A percentile compares a stretch with the other conserved stretches of the same genome.
These are phyloP conservation scores for Mycogone perniciosa DNA, from an alignment of 2,329 filamentous ascomycete genomes.

Conservation along the genomic window DNA sequence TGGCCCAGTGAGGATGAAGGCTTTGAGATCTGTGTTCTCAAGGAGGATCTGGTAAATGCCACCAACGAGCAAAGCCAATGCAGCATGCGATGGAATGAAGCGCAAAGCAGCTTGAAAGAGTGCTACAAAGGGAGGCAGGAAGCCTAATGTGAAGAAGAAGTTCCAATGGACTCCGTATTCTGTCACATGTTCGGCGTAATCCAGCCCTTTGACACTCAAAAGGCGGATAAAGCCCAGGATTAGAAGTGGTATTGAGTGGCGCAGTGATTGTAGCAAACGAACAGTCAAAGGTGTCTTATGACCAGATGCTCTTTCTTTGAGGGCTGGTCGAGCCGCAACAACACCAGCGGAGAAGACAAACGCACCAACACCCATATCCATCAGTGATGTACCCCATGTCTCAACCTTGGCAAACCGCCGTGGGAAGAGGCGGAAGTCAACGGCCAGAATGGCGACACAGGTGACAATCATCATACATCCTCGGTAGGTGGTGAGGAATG, in stretches of 20 bases:
- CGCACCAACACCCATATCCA: conserved; percentile 95
- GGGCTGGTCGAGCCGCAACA: conserved; percentile 75
- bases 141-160: conserved; percentile 93
- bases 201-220: conserved; percentile 83
- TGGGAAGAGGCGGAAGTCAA: conserved; percentile 91
- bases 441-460: conserved; percentile 87
- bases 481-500: conserved; percentile 87
- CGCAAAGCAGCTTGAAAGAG: conserved; percentile 67
- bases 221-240: conserved; percentile 74
- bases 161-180: conserved; percentile 99
- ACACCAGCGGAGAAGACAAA: conserved; percentile 94
- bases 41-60: conserved; percentile 68
- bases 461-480: conserved; percentile 88
- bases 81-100: conserved; percentile 68
- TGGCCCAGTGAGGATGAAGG: conserved; percentile 75
- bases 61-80: conserved; percentile 63
- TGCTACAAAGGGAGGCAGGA: conserved; percentile 84
- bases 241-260: conserved; percentile 78
- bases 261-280: conserved; percentile 60
- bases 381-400: conserved; percentile 98
- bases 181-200: conserved; percentile 94
- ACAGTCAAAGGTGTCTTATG: conserved; percentile 42
- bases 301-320: conserved; percentile 60
- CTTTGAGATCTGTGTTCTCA: conserved; percentile 70
- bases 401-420: conserved; percentile 95